These are phyloP conservation scores for Macrocybe gigantea DNA, from an alignment of 768 basidiomycete genomes.

Conservation along the genomic window DNA sequence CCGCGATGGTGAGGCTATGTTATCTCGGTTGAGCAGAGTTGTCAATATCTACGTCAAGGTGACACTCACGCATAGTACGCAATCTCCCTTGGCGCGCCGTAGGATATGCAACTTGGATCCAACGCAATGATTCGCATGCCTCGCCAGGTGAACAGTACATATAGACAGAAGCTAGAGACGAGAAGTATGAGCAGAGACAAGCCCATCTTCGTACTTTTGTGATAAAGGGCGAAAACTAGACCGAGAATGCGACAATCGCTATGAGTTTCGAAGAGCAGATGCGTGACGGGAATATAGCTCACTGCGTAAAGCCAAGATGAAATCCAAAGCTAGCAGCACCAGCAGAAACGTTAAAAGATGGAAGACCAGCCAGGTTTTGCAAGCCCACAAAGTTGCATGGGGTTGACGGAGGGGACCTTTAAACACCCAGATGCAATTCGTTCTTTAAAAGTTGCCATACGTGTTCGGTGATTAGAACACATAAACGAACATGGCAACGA, in stretches of 20 bases:
- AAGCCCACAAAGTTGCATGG: neutral
- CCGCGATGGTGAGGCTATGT: neutral
- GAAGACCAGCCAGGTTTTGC: slow-evolving; percentile 5
- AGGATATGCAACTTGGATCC: slow-evolving; percentile 1
- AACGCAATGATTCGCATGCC: neutral
- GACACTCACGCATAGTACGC: slow-evolving; percentile 6
- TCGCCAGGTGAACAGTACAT: neutral
- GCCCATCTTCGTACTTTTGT: slow-evolving; percentile 2
- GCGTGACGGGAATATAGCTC: neutral
- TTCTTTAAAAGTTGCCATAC: too few relatives aligned
- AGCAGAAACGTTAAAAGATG: slow-evolving; percentile 1
- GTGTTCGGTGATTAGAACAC: too few relatives aligned
- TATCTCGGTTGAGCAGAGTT: neutral
- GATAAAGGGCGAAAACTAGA: slow-evolving; percentile 10
- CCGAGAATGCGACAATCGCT: neutral
- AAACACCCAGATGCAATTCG: too few relatives aligned
- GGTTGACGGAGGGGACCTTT: too few relatives aligned
- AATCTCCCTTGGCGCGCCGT: slow-evolving; percentile 2
- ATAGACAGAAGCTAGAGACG: neutral
- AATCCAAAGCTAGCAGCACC: slow-evolving; percentile 7
- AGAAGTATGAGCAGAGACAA: neutral
- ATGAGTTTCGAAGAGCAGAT: neutral
- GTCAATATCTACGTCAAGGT: neutral
- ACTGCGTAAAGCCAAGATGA: slow-evolving; percentile 4
- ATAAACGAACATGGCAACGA: too few relatives aligned